Conservation (phyloP, 164 flowering plant genomes). For the Amborella trichopoda region DNA sequence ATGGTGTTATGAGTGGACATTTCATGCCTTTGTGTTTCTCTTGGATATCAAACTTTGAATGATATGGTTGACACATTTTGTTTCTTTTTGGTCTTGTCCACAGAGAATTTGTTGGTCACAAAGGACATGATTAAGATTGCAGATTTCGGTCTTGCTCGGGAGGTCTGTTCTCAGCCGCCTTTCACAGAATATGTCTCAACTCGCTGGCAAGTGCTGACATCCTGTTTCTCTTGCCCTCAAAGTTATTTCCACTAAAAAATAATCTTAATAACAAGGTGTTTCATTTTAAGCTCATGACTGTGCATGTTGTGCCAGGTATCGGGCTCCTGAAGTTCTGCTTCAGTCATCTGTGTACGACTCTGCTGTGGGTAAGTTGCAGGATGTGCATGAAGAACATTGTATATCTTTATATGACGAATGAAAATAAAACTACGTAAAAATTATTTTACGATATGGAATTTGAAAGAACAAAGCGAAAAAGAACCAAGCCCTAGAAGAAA, state of each 20-base stretch:
- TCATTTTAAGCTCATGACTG: no score
- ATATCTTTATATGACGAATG: not conserved
- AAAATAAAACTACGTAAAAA: not conserved
- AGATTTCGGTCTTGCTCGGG: slow-evolving; percentile 98
- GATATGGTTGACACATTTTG: no score
- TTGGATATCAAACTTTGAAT: no score
- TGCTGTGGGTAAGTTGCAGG: slow-evolving; percentile 90
- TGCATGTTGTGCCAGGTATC: slow-evolving; percentile 46
- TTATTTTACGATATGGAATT: no score
- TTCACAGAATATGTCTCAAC: slow-evolving; percentile 88
- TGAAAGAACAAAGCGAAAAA: no score
- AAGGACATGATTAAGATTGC: slow-evolving; percentile 74
- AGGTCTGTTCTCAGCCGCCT: slow-evolving; percentile 65
- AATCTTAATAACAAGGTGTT: no score
- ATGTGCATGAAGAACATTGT: no score
- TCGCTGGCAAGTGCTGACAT: slow-evolving; percentile 36
- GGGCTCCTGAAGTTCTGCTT: slow-evolving; percentile 95
- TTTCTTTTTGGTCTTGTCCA: not conserved
- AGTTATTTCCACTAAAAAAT: no score
- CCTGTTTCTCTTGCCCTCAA: not conserved
- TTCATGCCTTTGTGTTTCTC: no score
- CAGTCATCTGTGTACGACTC: slow-evolving; percentile 65
- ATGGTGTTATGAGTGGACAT: no score
- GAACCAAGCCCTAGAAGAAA: no score
- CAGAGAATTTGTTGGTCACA: slow-evolving; percentile 78